These are phyloP conservation scores for Astragalus glycyphyllos DNA, from an alignment of 306 rosid species.

Conservation along the genomic window DNA sequence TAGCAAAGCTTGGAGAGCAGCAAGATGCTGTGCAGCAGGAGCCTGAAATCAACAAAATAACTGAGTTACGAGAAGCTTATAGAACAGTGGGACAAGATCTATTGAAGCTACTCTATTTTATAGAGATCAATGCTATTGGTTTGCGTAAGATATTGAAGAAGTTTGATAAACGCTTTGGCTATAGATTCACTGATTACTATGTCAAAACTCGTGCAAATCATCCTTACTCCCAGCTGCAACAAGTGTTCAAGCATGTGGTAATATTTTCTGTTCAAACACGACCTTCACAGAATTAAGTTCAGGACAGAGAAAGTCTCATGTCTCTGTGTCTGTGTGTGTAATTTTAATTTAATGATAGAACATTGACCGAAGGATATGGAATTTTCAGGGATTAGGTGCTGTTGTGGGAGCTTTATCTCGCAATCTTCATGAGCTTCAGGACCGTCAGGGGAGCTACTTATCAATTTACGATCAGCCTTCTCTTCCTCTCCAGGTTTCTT, in stretches of 20 bases:
- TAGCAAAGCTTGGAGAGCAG: conserved; percentile 74
- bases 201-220: conserved; percentile 98
- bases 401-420: conserved; percentile 99
- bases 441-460: conserved; percentile 94
- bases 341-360: conserved; percentile 19
- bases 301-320: conserved; percentile 6
- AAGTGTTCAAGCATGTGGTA: conserved; percentile 99
- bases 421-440: conserved; percentile 97
- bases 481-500: conserved; percentile 85
- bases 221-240: conserved; percentile 98
- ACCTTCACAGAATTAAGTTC: conserved; percentile 15
- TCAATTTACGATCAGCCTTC: conserved; percentile 91
- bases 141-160: conserved; percentile 98
- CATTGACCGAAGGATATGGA: conserved; percentile 41
- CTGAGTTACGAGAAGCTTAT: conserved; percentile 79
- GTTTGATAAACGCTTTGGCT: conserved; percentile 96
- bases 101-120: conserved; percentile 81
- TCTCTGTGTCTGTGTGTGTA: too few species aligned
- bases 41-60: conserved; percentile 79
- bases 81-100: conserved; percentile 84
- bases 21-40: conserved; percentile 69
- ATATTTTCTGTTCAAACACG: conserved; percentile 48
- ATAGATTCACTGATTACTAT: conserved; percentile 87
- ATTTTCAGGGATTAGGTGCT: conserved; percentile 87
- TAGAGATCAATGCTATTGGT: conserved; percentile 94